Evolutionary conservation across 2,329 filamentous ascomycete species (phyloP), one percentile per base, ranked within the genome.

Genomic region (Colletotrichum cuscutae): DNA sequence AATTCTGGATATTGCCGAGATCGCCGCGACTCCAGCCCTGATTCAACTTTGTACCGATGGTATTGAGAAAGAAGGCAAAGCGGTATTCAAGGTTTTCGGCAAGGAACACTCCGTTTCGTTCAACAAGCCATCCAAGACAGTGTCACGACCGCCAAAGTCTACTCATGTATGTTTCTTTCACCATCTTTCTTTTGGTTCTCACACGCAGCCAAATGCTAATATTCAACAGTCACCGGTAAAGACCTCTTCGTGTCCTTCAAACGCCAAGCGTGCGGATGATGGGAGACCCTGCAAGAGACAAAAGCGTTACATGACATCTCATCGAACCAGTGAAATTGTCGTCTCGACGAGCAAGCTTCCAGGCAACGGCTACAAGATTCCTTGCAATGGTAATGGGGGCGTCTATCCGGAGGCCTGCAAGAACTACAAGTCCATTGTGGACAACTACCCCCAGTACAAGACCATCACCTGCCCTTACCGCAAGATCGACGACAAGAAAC

Each of bases 401-500:
- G 60, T 30, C 22, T 63, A 63, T 28, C 24, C 60, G 24, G 60
- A 63, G 49, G 60, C 60, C 22, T 63, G 60, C 19, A 63, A 63
- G 60, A 63, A 63, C n/a, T 63, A 63, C 60, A 63, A 22, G 42
- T 63, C 60, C 42, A 63, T 63, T n/a, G 60, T 63, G 15, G 26
- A 63, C 24, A 24, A 52, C 19, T 63, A 63, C 26, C 60, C 60
- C 7, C 28, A 63, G 60, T 63, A 63, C 42, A 63, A 63, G 26
- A 63, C 24, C 26, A 49, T 63, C 26, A 63, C 60, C 8, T 63
- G 60, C 42, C 60, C 60, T 15, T 63, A 63, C 60, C 37, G 42
- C 19, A 53, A 53, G 42, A 42, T 63, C 5, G 42, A 52, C 60
- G 12, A 26, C 15, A 63, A 63, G 42, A 63, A 46, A 28, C 60